These are phyloP conservation scores for Trichoderma sp. DNA, from an alignment of 2,329 filamentous ascomycete genomes.

Conservation along the genomic window DNA sequence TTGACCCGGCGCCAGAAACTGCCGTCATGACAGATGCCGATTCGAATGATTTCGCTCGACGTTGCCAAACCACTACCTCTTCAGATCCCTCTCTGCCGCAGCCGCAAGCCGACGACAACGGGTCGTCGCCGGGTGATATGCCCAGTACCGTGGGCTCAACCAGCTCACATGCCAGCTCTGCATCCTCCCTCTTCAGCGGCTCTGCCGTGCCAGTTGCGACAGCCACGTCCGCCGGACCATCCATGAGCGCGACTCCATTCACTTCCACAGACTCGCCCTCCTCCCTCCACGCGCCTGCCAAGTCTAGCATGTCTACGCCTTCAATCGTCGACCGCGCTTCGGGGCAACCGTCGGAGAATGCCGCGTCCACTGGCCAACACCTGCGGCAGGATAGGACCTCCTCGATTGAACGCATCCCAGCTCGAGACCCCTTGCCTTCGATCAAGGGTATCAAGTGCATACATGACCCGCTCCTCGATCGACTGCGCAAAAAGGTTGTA, in stretches of 20 bases:
- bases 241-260: conserved; percentile 36
- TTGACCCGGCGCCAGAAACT: conserved; percentile 29
- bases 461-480: conserved; percentile 62
- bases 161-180: conserved; percentile 69
- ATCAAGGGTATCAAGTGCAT: conserved; percentile 60
- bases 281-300: conserved; percentile 50
- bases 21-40: conserved; percentile 30
- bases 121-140: conserved; percentile 63
- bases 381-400: conserved; percentile 39
- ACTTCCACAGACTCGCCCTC: conserved; percentile 52
- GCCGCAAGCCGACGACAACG: conserved; percentile 54
- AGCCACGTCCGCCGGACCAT: conserved; percentile 44
- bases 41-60: conserved; percentile 28
- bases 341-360: conserved; percentile 31
- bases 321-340: conserved; percentile 45
- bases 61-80: conserved; percentile 24
- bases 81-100: conserved; percentile 30
- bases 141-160: conserved; percentile 71
- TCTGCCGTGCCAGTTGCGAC: conserved; percentile 45
- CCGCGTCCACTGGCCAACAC: conserved; percentile 32
- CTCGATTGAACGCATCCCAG: conserved; percentile 48
- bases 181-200: conserved; percentile 69
- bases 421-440: conserved; percentile 57
- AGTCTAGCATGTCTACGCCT: conserved; percentile 57
- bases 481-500: conserved; percentile 49